Evolutionary conservation across 805 yeast genomes (phyloP).

Genomic region (Myxozyma nipponensis): DNA sequence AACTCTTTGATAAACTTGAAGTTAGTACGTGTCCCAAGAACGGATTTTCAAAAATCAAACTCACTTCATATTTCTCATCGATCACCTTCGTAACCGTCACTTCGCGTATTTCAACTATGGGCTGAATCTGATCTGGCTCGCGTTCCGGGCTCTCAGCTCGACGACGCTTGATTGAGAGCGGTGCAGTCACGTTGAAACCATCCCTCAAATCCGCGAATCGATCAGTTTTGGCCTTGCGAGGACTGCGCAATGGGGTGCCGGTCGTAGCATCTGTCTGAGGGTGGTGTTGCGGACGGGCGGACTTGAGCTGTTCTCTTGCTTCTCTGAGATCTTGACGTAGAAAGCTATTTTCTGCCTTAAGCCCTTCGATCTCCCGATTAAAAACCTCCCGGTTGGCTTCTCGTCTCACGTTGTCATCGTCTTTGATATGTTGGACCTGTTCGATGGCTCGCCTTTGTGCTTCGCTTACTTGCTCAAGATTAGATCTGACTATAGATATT

Average conservation of each 20-base stretch:
- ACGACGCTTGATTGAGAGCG: not conserved
- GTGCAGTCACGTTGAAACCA: not conserved
- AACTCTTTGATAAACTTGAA: not conserved
- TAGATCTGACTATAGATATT: not conserved
- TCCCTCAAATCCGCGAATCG: not conserved
- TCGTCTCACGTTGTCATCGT: not conserved
- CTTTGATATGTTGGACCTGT: not conserved
- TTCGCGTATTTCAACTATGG: not conserved
- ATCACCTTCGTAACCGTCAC: not conserved
- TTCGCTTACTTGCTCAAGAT: not conserved
- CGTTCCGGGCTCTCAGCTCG: not conserved
- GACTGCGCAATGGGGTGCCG: no score
- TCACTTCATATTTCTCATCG: not conserved
- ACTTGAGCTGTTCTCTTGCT: not conserved
- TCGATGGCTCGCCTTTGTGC: not conserved
- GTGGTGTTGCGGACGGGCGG: not conserved
- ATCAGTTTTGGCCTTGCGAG: not conserved
- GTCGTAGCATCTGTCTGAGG: not conserved
- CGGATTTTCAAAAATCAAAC: not conserved
- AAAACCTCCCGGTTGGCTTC: not conserved
- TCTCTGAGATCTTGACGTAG: not conserved
- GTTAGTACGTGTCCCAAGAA: not conserved
- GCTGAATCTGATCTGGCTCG: not conserved
- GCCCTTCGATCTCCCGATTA: not conserved
- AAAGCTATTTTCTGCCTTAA: not conserved